Conservation (phyloP, 2,329 filamentous ascomycete species). For the Pyrenophora seminiperda region DNA sequence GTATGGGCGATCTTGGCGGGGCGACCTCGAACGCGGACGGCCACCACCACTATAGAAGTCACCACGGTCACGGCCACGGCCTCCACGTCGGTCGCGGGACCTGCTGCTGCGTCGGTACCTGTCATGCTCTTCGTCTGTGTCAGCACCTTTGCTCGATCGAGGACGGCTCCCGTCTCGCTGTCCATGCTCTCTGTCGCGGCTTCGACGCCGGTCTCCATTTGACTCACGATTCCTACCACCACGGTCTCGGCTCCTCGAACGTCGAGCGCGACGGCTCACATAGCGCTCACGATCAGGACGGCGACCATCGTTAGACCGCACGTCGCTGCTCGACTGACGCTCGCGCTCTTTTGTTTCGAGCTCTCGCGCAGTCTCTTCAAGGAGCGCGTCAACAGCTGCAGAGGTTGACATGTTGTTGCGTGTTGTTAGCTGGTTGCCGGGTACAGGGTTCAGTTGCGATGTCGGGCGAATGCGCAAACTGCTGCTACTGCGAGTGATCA, state of each 20-base stretch:
- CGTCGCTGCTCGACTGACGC: slow-evolving; percentile 24
- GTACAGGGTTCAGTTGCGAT: slow-evolving; percentile 30
- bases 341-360: slow-evolving; percentile 24
- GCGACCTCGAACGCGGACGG: slow-evolving; percentile 46
- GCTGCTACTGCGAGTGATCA: slow-evolving; percentile 19
- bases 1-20: slow-evolving; percentile 49
- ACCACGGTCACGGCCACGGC: slow-evolving; percentile 34
- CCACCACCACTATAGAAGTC: slow-evolving; percentile 50
- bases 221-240: slow-evolving; percentile 39
- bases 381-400: slow-evolving; percentile 85
- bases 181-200: slow-evolving; percentile 40
- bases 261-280: slow-evolving; percentile 30
- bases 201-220: slow-evolving; percentile 38
- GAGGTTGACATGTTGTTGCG: slow-evolving; percentile 42
- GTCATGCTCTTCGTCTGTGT: slow-evolving; percentile 48
- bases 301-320: slow-evolving; percentile 38
- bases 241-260: slow-evolving; percentile 37
- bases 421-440: slow-evolving; percentile 22
- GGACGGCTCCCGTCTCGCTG: slow-evolving; percentile 40
- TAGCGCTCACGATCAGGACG: slow-evolving; percentile 41
- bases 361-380: slow-evolving; percentile 63
- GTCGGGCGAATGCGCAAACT: slow-evolving; percentile 20
- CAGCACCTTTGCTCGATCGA: slow-evolving; percentile 42
- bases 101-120: slow-evolving; percentile 32
- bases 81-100: slow-evolving; percentile 38